phyloP scores from a whole-genome alignment of 192 early-diverging fungal genomes.

The Rhizophagus sp. region DNA sequence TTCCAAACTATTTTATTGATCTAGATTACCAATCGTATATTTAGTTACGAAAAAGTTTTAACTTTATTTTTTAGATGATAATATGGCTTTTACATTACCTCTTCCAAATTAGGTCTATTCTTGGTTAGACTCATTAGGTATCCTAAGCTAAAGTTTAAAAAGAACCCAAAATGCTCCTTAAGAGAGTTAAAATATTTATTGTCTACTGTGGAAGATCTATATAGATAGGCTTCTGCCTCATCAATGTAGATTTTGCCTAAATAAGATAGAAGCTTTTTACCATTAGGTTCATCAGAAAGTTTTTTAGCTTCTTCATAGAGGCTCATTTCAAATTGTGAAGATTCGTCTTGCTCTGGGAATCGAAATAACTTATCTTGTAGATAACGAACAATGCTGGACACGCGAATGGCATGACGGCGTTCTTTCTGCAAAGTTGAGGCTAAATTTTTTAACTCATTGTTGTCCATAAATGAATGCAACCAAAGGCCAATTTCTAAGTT shows the following conservation, averaged over 20 bases:
- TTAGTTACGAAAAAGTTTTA: too few relatives aligned
- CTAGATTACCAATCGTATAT: not conserved
- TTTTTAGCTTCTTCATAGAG: not conserved
- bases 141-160: too few relatives aligned
- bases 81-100: too few relatives aligned
- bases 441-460: not conserved
- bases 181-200: not conserved
- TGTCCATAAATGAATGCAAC: not conserved
- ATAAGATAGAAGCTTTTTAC: not conserved
- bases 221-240: not conserved
- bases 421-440: not conserved
- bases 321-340: not conserved
- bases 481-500: constrained; percentile 1
- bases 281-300: not conserved
- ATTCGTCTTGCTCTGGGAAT: not conserved
- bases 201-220: not conserved
- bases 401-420: not conserved
- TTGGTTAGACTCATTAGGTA: too few relatives aligned
- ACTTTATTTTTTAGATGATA: too few relatives aligned
- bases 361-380: not conserved
- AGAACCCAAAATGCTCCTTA: too few relatives aligned
- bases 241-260: not conserved
- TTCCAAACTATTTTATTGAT: not conserved
- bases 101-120: too few relatives aligned
- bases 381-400: not conserved